phyloP scores from a whole-genome alignment of 2,329 filamentous ascomycete species.

The Aschersonia sp. region DNA sequence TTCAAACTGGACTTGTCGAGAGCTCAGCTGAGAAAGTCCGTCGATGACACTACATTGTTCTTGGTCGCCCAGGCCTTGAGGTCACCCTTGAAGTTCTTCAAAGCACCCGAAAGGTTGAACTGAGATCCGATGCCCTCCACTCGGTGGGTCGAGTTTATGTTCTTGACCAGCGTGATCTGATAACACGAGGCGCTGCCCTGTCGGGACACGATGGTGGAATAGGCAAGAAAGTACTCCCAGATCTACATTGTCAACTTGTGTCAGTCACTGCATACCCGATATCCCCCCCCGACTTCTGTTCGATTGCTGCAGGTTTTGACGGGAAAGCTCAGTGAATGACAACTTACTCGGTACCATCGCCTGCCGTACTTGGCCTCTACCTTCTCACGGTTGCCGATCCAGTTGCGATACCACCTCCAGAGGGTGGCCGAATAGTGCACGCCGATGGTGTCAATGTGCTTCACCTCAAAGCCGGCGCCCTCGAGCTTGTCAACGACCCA shows the following conservation, averaged over 20 bases:
- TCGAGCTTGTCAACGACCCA: constrained; percentile 77
- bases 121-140: constrained; percentile 62
- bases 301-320: not conserved
- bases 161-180: constrained; percentile 83
- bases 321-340: not conserved
- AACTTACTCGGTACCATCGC: constrained; percentile 80
- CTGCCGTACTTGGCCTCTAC: constrained; percentile 90
- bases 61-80: constrained; percentile 19
- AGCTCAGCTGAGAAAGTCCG: constrained; percentile 12
- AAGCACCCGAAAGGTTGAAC: constrained; percentile 52
- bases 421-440: constrained; percentile 95
- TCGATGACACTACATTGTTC: constrained; percentile 20
- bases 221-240: constrained; percentile 88
- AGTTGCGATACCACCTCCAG: constrained; percentile 98
- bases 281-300: no score
- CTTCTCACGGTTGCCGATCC: constrained; percentile 87
- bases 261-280: not conserved
- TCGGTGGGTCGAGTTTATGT: constrained; percentile 80
- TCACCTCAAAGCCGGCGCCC: constrained; percentile 58
- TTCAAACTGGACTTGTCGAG: not conserved
- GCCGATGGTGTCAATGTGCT: constrained; percentile 82
- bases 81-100: constrained; percentile 21
- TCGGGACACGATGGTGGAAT: constrained; percentile 71
- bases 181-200: constrained; percentile 80
- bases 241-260: constrained; percentile 37